Base-by-base conservation (phyloP, 148 eudicot species). In the Salicornia ramosissima region DNA sequence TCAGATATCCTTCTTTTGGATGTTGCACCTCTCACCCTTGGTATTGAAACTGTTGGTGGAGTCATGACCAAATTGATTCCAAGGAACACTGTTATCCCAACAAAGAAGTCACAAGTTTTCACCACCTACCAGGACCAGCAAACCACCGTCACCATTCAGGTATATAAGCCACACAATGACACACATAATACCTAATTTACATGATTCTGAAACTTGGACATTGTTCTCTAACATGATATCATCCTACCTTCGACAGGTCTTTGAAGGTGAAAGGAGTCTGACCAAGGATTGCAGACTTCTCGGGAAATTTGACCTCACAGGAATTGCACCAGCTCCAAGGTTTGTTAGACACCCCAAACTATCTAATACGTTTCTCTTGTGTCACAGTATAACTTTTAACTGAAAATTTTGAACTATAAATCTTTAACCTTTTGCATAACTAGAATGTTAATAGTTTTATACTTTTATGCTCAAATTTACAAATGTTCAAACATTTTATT, bases 31-130 rank as follows among this genome's bases (percentile, higher is more conserved):
- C 89, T 86, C 57, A 84, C 88, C 69, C 88, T 86, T 28, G 90
- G 94, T 75, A 88, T 88, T 54, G 94, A 88, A 74, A 88, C 94
- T 28, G 94, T 84, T 52, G 90, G 90, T 36, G 94, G 94, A 65
- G 90, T 88, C 74, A 88, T 88, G 94, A 88, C 94, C 78, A 88
- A 86, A 68, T 86, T 88, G 94, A 88, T 88, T 58, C 90, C 94
- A 15, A 84, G 94, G 69, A 88, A 86, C 87, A 84, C 85, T 0
- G 90, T 88, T 29, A 84, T 86, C 80, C 93, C 94, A 64, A 84
- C 94, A 80, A 88, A 88, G 68, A 86, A 86, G 74, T 88, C 94
- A 52, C 94, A 88, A 76, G 85, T 86, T 31, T 88, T 88, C 82
- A 84, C 90, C 76, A 88, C 90, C 34, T 88, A 88, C 83, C 94